These are phyloP conservation scores for Obelidium mucronatum DNA, from an alignment of 192 early-diverging fungal genomes.

Conservation along the genomic window DNA sequence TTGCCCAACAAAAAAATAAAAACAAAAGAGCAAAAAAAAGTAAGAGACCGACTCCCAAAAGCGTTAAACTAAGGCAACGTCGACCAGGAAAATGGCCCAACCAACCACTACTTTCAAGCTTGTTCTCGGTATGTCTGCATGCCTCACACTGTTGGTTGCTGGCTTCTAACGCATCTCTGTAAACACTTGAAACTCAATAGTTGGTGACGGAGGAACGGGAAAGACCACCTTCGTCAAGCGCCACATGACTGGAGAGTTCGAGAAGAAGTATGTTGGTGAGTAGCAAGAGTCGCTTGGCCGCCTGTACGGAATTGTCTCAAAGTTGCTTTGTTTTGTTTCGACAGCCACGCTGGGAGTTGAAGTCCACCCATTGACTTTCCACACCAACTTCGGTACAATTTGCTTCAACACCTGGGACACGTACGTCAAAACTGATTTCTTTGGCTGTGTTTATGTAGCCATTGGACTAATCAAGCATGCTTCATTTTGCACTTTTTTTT, in stretches of 20 bases:
- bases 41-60: neutral
- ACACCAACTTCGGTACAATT: constrained; percentile 96
- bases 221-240: constrained; percentile 99
- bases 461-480: no score
- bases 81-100: constrained; percentile 3
- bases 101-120: constrained; percentile 82
- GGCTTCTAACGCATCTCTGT: neutral
- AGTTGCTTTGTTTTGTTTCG: neutral
- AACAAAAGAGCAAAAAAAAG: constrained; percentile 1
- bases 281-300: neutral
- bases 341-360: constrained; percentile 99
- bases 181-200: constrained; percentile 40
- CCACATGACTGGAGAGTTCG: constrained; percentile 99
- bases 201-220: constrained; percentile 98
- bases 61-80: neutral
- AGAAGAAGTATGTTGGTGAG: constrained; percentile 99
- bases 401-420: constrained; percentile 99
- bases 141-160: no score
- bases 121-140: constrained; percentile 75
- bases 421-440: constrained; percentile 31
- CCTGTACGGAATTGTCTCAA: neutral
- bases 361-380: constrained; percentile 97
- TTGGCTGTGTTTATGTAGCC: neutral
- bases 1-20: neutral
- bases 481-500: neutral